A percentile compares a stretch with the other conserved stretches of the same genome.
These are phyloP conservation scores for Dryas octopetala DNA, from an alignment of 306 rosid genomes.

Conservation along the genomic window DNA sequence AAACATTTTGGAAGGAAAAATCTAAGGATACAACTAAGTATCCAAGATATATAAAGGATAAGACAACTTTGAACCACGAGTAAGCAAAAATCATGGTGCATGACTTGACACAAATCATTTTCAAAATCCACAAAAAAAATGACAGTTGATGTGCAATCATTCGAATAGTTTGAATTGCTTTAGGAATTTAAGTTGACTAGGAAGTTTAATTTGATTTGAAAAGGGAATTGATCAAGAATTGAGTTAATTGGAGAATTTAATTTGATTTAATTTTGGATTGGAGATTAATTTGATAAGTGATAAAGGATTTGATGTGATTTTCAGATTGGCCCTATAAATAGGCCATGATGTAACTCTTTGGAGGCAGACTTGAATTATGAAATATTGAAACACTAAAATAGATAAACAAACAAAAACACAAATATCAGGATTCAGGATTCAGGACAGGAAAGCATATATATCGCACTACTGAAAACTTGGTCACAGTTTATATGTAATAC, in stretches of 20 bases:
- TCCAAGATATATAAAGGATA: background rate
- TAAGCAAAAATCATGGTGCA: background rate
- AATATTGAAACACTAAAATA: background rate
- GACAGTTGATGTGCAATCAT: background rate
- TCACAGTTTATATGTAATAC: background rate
- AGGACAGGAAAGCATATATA: background rate
- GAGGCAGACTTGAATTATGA: background rate
- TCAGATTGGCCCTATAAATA: background rate
- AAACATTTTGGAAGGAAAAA: background rate
- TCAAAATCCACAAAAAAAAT: background rate
- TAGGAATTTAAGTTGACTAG: no score
- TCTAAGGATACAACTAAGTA: background rate
- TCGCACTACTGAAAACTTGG: background rate
- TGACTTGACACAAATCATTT: background rate
- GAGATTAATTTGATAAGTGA: background rate
- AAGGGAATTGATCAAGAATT: background rate
- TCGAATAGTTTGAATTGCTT: background rate
- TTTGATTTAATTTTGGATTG: background rate
- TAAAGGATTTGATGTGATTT: no score
- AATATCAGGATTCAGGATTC: background rate
- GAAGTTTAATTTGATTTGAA: background rate
- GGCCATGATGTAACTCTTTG: background rate
- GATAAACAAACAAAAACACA: background rate
- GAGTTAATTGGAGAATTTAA: background rate
- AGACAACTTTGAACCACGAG: background rate